These are phyloP conservation scores for Wickerhamomyces bovis DNA, from an alignment of 805 yeast species.

Conservation along the genomic window DNA sequence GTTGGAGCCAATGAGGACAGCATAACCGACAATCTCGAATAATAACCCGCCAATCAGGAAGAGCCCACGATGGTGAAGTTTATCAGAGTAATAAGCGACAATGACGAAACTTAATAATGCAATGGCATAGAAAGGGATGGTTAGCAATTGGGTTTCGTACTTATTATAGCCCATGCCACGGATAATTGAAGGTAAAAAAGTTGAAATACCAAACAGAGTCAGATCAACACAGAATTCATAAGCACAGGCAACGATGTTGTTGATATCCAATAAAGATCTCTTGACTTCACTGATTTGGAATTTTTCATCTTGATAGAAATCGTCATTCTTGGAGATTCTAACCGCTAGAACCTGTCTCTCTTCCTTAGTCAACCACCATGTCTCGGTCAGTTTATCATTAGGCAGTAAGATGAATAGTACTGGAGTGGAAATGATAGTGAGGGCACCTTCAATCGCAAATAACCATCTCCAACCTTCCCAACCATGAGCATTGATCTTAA, in stretches of 20 bases:
- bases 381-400: slow-evolving; percentile 29
- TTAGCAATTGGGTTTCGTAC: slow-evolving; percentile 36
- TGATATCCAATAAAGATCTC: slow-evolving; percentile 32
- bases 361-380: slow-evolving; percentile 35
- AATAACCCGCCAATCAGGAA: slow-evolving; percentile 30
- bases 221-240: slow-evolving; percentile 41
- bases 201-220: slow-evolving; percentile 38
- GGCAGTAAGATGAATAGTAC: slow-evolving; percentile 31
- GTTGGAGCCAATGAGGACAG: slow-evolving; percentile 27
- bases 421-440: slow-evolving; percentile 34
- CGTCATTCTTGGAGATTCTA: slow-evolving; percentile 31
- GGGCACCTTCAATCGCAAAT: slow-evolving; percentile 43
- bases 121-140: slow-evolving; percentile 37
- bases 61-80: slow-evolving; percentile 28
- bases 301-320: slow-evolving; percentile 31
- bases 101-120: slow-evolving; percentile 28
- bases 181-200: slow-evolving; percentile 41
- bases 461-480: slow-evolving; percentile 47
- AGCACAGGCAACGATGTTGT: slow-evolving; percentile 28
- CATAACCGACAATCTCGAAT: slow-evolving; percentile 28
- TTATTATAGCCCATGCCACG: slow-evolving; percentile 37
- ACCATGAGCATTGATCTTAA: slow-evolving; percentile 32
- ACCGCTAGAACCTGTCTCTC: slow-evolving; percentile 32
- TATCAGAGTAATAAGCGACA: slow-evolving; percentile 28
- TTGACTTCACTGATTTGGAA: slow-evolving; percentile 32